Evolutionary conservation across 108 stramenopile species (phyloP).

Genomic region (Cyclostephanos tholiformis): DNA sequence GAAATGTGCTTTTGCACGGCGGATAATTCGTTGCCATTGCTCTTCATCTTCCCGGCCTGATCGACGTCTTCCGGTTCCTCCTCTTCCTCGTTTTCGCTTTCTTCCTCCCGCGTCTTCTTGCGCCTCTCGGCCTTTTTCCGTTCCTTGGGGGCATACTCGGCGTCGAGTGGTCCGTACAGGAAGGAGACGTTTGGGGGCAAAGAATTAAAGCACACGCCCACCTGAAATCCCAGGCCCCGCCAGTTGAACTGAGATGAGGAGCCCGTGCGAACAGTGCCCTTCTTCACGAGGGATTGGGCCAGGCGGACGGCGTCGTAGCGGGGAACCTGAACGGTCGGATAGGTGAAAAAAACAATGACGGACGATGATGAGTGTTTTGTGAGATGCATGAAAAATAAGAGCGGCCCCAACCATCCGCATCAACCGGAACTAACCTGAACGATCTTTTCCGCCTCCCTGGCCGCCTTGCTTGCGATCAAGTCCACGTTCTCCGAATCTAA

Average conservation of each 20-base stretch:
- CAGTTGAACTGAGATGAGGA: constrained; percentile 69
- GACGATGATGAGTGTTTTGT: neutral
- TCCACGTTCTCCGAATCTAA: constrained; percentile 85
- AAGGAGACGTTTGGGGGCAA: constrained; percentile 69
- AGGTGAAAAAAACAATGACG: neutral
- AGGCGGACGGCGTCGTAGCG: constrained; percentile 79
- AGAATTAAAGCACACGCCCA: constrained; percentile 80
- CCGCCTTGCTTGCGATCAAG: constrained; percentile 63
- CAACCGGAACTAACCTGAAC: constrained; percentile 64
- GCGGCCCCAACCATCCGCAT: neutral
- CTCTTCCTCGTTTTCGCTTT: constrained; percentile 60
- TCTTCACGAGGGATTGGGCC: constrained; percentile 52
- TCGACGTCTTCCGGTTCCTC: constrained; percentile 62
- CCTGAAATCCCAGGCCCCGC: constrained; percentile 63
- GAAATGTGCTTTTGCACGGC: constrained; percentile 72
- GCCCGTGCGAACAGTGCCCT: constrained; percentile 40
- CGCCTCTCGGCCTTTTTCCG: constrained; percentile 53
- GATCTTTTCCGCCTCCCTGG: constrained; percentile 69
- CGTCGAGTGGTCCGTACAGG: constrained; percentile 71
- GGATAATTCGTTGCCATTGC: constrained; percentile 66
- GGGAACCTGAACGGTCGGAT: constrained; percentile 56
- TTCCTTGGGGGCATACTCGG: constrained; percentile 52
- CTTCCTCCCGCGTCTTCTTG: constrained; percentile 26
- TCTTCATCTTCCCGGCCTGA: constrained; percentile 39
- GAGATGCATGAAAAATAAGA: neutral